Evolutionary conservation across 75 land plant species (phyloP), one percentile per base, ranked within the genome.

Genomic region (Pseudotsuga menziesii): DNA sequence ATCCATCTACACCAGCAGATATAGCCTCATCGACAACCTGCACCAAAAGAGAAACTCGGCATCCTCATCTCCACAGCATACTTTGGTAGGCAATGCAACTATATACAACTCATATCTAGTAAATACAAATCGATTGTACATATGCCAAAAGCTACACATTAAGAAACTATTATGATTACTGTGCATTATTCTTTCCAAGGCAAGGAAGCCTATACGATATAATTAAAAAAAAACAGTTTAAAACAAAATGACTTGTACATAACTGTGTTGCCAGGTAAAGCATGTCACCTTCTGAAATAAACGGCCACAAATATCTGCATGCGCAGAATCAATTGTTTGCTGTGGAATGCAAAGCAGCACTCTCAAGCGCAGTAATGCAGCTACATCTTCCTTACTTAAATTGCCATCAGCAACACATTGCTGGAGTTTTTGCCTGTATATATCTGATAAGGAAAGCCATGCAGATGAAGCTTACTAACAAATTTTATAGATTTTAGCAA

Each of bases 261-360:
- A 57, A 26, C 61, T 26, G 14, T 17, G 26, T 11, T 25, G 12
- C 17, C 72, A 14, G 16, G 41, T 20, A 82, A 27, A 62, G 35
- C 25, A 23, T 54, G 22, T 54, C 60, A 97, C 98, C 95, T 97
- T 94, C 60, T 89, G 87, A 81, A 97, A 97, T 58, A 94, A 67
- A 59, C 91, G 74, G 36, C 99, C 99, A 85, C 99, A 97, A 44
- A 97, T 97, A 59, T 92, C 93, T 75, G 90, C 87, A 83, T 97
- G 98, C 6, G 89, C 88, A 69, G 84, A 82, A 82, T 97, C 99
- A 80, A 97, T 87, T 77, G 87, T 87, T 64, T 89, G 78, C 77
- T 97, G 98, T 72, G 93, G 99, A 75, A 97, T 83, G 78, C 99
- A 97, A 7, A 97, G 87, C 75, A 90, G 85, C 32, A 97, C 93